Conservation (phyloP, 2,329 filamentous ascomycete genomes). For the Graphiopsis chlorocephala region DNA sequence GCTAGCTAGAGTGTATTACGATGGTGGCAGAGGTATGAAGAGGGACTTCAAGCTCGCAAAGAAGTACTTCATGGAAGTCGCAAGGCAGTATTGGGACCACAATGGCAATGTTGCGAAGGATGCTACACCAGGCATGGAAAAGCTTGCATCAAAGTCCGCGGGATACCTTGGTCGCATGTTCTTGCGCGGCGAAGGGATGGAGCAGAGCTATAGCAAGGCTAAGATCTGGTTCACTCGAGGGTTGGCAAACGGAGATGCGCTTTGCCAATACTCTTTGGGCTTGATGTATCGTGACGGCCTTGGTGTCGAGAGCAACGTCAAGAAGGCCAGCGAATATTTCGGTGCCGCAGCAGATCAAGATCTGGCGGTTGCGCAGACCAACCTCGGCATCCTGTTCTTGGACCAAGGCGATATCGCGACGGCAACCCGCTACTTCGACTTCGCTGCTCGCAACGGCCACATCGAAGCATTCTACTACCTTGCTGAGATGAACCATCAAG, state of each 20-base stretch:
- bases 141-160: slow-evolving; percentile 76
- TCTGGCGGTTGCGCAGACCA: slow-evolving; percentile 74
- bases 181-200: slow-evolving; percentile 78
- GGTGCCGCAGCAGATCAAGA: slow-evolving; percentile 78
- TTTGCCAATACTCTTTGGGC: slow-evolving; percentile 81
- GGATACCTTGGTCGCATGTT: slow-evolving; percentile 89
- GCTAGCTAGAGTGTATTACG: slow-evolving; percentile 82
- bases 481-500: slow-evolving; percentile 79
- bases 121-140: slow-evolving; percentile 68
- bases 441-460: slow-evolving; percentile 76
- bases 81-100: slow-evolving; percentile 73
- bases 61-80: slow-evolving; percentile 76
- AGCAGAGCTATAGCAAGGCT: slow-evolving; percentile 74
- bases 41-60: slow-evolving; percentile 71
- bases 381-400: slow-evolving; percentile 78
- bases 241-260: slow-evolving; percentile 69
- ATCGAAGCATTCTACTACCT: slow-evolving; percentile 92
- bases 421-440: slow-evolving; percentile 82
- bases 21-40: slow-evolving; percentile 73
- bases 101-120: slow-evolving; percentile 73
- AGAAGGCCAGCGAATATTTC: slow-evolving; percentile 72
- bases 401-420: slow-evolving; percentile 82
- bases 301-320: slow-evolving; percentile 66
- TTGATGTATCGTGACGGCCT: slow-evolving; percentile 80
- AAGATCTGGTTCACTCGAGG: slow-evolving; percentile 81